A percentile compares a stretch with the other conserved stretches of the same genome.
Conservation (phyloP, 768 basidiomycete genomes). For the Termitomyces titanicus region DNA sequence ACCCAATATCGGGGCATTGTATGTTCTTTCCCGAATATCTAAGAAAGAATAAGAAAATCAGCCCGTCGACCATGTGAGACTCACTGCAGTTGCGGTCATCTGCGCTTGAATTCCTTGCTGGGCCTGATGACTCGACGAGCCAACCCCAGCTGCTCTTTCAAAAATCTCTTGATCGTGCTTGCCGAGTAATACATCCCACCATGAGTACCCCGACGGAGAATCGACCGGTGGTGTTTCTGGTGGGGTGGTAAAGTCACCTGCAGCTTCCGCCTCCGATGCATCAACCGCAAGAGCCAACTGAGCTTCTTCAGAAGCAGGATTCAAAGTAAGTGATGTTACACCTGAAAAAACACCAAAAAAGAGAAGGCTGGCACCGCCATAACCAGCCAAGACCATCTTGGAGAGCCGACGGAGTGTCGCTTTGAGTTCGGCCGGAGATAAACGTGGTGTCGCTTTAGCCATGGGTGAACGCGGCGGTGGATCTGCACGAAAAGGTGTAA, state of each 20-base stretch:
- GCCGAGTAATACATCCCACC: constrained; percentile 82
- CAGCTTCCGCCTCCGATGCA: constrained; percentile 66
- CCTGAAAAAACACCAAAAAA: constrained; percentile 69
- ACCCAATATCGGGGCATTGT: constrained; percentile 87
- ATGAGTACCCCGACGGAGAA: constrained; percentile 48
- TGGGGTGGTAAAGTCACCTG: constrained; percentile 33
- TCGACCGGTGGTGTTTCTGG: constrained; percentile 16
- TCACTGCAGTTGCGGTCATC: constrained; percentile 51
- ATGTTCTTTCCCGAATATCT: constrained; percentile 59
- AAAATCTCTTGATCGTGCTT: constrained; percentile 84
- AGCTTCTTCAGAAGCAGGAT: constrained; percentile 54
- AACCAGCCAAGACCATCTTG: constrained; percentile 81
- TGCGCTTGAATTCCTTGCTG: constrained; percentile 35
- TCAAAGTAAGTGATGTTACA: constrained; percentile 30
- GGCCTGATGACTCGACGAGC: constrained; percentile 21
- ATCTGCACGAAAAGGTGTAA: constrained; percentile 4
- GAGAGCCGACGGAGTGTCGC: constrained; percentile 72
- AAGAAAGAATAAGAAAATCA: neutral
- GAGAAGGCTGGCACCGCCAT: constrained; percentile 76
- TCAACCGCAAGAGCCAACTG: constrained; percentile 64
- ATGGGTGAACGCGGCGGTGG: constrained; percentile 26
- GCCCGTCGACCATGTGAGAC: constrained; percentile 1
- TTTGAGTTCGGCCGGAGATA: constrained; percentile 61
- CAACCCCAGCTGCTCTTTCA: constrained; percentile 49
- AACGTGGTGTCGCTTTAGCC: too few relatives aligned